These are phyloP conservation scores for Sindora glabra DNA, from an alignment of 306 rosid genomes.

Conservation along the genomic window DNA sequence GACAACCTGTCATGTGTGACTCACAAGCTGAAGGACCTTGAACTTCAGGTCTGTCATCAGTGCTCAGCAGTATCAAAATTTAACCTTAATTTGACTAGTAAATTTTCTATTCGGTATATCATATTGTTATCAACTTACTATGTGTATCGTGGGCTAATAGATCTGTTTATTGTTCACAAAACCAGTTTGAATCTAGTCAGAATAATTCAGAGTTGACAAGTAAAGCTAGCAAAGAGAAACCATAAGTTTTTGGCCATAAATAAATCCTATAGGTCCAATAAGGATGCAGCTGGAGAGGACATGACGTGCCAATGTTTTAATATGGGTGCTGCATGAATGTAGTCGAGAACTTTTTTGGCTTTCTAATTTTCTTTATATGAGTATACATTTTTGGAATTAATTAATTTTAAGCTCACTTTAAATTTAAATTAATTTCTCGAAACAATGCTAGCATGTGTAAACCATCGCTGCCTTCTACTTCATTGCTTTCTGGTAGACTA, in stretches of 20 bases:
- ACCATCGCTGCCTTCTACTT: background rate
- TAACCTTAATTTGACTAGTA: background rate
- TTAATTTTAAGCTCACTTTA: too few relatives aligned
- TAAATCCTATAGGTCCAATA: background rate
- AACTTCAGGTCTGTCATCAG: constrained; percentile 59
- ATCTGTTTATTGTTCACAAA: background rate
- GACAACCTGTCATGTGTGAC: constrained; percentile 59
- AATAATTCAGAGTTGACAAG: background rate
- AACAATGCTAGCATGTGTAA: background rate
- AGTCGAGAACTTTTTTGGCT: background rate
- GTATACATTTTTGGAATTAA: too few relatives aligned
- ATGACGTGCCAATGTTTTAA: background rate
- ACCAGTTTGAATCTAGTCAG: background rate
- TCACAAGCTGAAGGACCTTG: constrained; percentile 72
- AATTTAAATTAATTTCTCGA: too few relatives aligned
- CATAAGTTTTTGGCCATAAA: too few relatives aligned
- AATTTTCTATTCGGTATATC: background rate
- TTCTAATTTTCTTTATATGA: background rate
- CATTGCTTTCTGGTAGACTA: background rate
- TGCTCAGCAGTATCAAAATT: background rate
- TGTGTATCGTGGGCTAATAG: background rate
- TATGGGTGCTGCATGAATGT: background rate
- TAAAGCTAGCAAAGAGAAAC: background rate
- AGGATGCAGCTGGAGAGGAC: background rate
- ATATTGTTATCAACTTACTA: background rate